Conservation (phyloP, 2,329 filamentous ascomycete genomes). For the Ploettnerulaceae sp. region DNA sequence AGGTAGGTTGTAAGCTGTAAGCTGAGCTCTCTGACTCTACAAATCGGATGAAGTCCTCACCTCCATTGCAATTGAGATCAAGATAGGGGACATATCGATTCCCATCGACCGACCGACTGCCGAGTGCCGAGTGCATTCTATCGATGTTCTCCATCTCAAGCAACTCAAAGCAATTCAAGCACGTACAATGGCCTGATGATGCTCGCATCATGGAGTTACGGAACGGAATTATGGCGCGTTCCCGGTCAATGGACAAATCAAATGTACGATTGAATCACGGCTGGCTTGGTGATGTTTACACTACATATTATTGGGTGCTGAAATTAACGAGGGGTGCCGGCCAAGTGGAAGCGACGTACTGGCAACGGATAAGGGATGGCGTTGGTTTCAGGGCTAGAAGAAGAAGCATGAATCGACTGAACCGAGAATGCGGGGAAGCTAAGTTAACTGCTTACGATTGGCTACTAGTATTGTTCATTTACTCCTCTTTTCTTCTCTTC, state of each 20-base stretch:
- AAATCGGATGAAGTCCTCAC: too few relatives aligned
- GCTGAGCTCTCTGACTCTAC: too few relatives aligned
- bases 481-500: too few relatives aligned
- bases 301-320: slow-evolving; percentile 14
- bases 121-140: too few relatives aligned
- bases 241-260: background rate
- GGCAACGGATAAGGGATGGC: background rate
- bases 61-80: too few relatives aligned
- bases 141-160: too few relatives aligned
- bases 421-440: slow-evolving; percentile 13
- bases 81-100: too few relatives aligned
- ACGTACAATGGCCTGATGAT: background rate
- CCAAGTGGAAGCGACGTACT: slow-evolving; percentile 19
- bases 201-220: slow-evolving; percentile 21
- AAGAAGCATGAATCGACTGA: slow-evolving; percentile 5
- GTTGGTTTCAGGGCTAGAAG: background rate
- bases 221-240: slow-evolving; percentile 23
- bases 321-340: slow-evolving; percentile 13
- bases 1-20: too few relatives aligned
- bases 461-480: too few relatives aligned
- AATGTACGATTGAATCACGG: background rate
- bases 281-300: slow-evolving; percentile 3
- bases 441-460: too few relatives aligned
- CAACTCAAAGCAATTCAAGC: too few relatives aligned
- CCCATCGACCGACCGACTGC: too few relatives aligned